These are phyloP conservation scores for Globisporangium canariense DNA, from an alignment of 352 stramenopile genomes.

Conservation along the genomic window DNA sequence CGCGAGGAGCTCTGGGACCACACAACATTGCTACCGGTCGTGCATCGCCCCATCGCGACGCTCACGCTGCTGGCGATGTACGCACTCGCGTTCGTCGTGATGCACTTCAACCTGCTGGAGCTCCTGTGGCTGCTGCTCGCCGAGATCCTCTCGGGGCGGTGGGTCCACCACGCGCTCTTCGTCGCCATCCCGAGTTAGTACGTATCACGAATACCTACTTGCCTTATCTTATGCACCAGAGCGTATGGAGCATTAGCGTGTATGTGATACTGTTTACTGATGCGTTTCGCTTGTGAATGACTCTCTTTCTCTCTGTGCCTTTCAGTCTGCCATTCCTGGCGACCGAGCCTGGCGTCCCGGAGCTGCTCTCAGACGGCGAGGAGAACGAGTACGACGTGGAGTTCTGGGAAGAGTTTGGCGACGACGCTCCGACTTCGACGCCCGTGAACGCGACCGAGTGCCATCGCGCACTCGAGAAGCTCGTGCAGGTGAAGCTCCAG, in stretches of 20 bases:
- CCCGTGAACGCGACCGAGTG: constrained; percentile 35
- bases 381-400: constrained; percentile 16
- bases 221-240: not conserved
- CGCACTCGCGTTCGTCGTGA: constrained; percentile 24
- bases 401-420: constrained; percentile 19
- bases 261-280: constrained; percentile 3
- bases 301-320: not conserved
- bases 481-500: constrained; percentile 59
- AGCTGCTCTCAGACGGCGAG: constrained; percentile 55
- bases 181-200: constrained; percentile 54
- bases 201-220: constrained; percentile 12
- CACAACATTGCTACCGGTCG: constrained; percentile 45
- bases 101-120: constrained; percentile 39
- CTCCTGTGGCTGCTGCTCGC: constrained; percentile 40
- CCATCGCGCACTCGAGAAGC: constrained; percentile 44
- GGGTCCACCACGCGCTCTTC: constrained; percentile 52
- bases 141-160: constrained; percentile 50
- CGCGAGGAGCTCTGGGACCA: constrained; percentile 56
- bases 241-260: not conserved
- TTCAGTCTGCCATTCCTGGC: constrained; percentile 52
- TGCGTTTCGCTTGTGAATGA: not conserved
- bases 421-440: constrained; percentile 13
- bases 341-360: constrained; percentile 51
- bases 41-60: constrained; percentile 37
- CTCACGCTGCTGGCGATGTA: constrained; percentile 40